phyloP scores from a whole-genome alignment of 768 basidiomycete genomes.

The Cubamyces sp. region DNA sequence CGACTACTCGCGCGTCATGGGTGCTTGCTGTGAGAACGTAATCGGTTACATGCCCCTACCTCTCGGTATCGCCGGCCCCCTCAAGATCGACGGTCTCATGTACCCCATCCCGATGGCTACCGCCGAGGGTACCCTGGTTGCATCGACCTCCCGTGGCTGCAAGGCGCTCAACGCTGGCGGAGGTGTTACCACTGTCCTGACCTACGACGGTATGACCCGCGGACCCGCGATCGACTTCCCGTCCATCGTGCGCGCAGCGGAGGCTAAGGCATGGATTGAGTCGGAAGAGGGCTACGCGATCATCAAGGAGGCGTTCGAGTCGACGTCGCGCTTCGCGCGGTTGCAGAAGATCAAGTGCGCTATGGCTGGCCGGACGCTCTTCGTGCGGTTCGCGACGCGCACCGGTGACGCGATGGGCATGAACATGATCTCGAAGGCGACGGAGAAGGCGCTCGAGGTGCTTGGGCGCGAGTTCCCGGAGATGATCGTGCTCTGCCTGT shows the following conservation, averaged over 20 bases:
- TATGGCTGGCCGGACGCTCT: conserved; percentile 92
- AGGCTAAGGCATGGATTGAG: conserved; percentile 88
- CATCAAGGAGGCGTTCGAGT: conserved; percentile 88
- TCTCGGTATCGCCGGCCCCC: conserved; percentile 94
- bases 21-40: conserved; percentile 99
- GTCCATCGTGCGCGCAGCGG: conserved; percentile 72
- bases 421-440: conserved; percentile 99
- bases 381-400: conserved; percentile 89
- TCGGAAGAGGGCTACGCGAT: conserved; percentile 75
- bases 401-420: conserved; percentile 99
- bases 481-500: conserved; percentile 89
- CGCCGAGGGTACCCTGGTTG: conserved; percentile 98
- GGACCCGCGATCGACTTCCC: conserved; percentile 99
- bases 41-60: conserved; percentile 97
- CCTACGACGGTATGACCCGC: conserved; percentile 94
- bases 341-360: conserved; percentile 85
- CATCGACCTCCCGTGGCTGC: conserved; percentile 95
- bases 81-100: conserved; percentile 83
- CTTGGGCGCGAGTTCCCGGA: conserved; percentile 82
- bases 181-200: conserved; percentile 92
- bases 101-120: conserved; percentile 99
- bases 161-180: conserved; percentile 97
- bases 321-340: conserved; percentile 91
- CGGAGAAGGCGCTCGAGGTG: conserved; percentile 88
- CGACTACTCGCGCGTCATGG: conserved; percentile 92